Evolutionary conservation across 1,284 basidiomycete genomes (phyloP), one percentile per base, ranked within the genome.

Genomic region (Trametes polyzona): DNA sequence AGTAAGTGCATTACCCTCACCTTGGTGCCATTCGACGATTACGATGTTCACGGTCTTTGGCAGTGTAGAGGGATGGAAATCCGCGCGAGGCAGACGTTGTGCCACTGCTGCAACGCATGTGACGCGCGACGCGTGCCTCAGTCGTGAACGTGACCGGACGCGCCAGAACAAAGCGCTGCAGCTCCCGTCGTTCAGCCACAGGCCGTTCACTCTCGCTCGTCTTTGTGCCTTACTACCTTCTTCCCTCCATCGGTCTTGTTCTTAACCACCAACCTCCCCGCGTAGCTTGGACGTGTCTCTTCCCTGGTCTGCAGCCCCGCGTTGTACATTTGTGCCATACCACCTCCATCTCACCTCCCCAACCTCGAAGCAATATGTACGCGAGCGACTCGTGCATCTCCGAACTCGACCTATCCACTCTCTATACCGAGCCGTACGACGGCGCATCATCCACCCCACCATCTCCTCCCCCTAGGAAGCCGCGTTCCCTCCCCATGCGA

Each of bases 381-480:
- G 47, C 47, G 44, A 30, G 52, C 23, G 52, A 54, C 33, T 47
- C 46, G 8, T 54, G 46, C 29, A 47, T 54, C 12, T n/a, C 44
- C 19, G 52, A 54, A n/a, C 46, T 54, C 29, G 52, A 54, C 16
- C 19, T 27, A 29, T 41, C 39, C 37, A 27, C 35, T 21, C 26
- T 24, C 27, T 14, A 19, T 17, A n/a, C 37, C n/a, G 46, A 37
- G 24, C 11, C 21, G 7, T 9, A 33, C 29, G 1, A 41, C 21
- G 21, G 33, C 19, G 29, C 30, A 14, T 23, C 3, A 4, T 26
- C 44, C 23, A 27, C 44, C 8, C 52, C 52, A n/a, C 36, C 30
- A 14, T 23, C 3, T 6, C 30, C 44, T 23, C 36, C 44, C 8
- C 52, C 52, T 6, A 21, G 14, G 30, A 41, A 14, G n/a, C 44